Conservation (phyloP, 2,329 filamentous ascomycete genomes). For the Alternaria solani region DNA sequence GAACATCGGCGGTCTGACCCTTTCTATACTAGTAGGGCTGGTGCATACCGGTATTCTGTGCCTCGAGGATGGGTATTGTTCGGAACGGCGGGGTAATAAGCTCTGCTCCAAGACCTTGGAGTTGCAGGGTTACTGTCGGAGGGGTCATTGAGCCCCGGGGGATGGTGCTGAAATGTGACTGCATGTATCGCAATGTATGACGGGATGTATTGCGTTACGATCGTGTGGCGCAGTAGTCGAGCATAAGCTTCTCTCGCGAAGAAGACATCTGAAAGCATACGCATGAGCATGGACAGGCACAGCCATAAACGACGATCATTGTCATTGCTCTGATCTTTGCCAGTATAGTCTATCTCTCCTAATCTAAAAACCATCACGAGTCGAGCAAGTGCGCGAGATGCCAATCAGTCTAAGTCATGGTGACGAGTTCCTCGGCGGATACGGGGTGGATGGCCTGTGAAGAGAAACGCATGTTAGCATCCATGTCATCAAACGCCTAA, state of each 20-base stretch:
- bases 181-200: not conserved
- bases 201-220: not conserved
- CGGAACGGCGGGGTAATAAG: slow-evolving; percentile 3
- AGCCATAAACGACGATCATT: not conserved
- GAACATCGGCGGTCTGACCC: not conserved
- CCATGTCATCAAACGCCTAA: not conserved
- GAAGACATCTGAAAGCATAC: not conserved
- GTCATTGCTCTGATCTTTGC: slow-evolving; percentile 1
- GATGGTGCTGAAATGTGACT: not conserved
- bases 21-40: not conserved
- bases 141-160: not conserved
- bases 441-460: slow-evolving; percentile 50
- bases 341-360: slow-evolving; percentile 1
- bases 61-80: not conserved
- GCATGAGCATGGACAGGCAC: not conserved
- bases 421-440: slow-evolving; percentile 50
- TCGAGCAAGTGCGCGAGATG: not conserved
- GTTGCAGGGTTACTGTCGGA: not conserved
- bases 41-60: not conserved
- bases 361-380: not conserved
- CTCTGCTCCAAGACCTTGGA: slow-evolving; percentile 9
- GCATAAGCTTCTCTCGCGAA: not conserved
- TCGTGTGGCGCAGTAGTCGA: not conserved
- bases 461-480: slow-evolving; percentile 15
- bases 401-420: slow-evolving; percentile 16